phyloP scores from a whole-genome alignment of 75 land plant genomes.

The Pinus albicaulis region DNA sequence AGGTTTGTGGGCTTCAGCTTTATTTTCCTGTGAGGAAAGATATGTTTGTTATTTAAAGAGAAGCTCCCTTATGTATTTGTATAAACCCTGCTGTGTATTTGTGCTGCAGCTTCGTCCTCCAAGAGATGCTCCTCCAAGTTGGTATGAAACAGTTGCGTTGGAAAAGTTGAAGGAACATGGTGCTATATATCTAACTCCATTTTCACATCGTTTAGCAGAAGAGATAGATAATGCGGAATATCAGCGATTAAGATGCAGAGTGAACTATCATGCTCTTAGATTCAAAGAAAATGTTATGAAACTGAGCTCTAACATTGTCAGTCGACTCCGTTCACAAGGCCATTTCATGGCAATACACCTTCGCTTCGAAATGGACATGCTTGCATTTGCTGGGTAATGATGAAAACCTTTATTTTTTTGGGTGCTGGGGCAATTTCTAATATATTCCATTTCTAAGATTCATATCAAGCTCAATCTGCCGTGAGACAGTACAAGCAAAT shows the following conservation, averaged over 20 bases:
- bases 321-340: conserved; percentile 74
- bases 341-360: conserved; percentile 97
- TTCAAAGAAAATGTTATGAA: conserved; percentile 86
- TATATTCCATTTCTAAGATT: not conserved
- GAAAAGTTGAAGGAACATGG: conserved; percentile 93
- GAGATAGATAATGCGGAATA: conserved; percentile 86
- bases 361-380: conserved; percentile 99
- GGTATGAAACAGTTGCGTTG: conserved; percentile 84
- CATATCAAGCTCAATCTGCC: not conserved
- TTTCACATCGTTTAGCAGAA: conserved; percentile 94
- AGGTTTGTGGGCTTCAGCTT: conserved; percentile 39
- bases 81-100: not conserved
- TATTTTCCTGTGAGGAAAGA: not conserved
- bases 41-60: conserved; percentile 1
- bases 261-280: conserved; percentile 90
- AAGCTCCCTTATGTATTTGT: not conserved
- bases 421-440: not conserved
- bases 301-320: conserved; percentile 67
- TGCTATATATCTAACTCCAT: conserved; percentile 94
- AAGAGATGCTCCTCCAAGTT: conserved; percentile 81
- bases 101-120: conserved; percentile 68
- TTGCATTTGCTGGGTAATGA: conserved; percentile 95
- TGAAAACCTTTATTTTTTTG: not conserved
- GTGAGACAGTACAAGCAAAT: not conserved
- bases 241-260: conserved; percentile 86